phyloP scores from a whole-genome alignment of 768 basidiomycete species.

The Holtermannia corniformis region DNA sequence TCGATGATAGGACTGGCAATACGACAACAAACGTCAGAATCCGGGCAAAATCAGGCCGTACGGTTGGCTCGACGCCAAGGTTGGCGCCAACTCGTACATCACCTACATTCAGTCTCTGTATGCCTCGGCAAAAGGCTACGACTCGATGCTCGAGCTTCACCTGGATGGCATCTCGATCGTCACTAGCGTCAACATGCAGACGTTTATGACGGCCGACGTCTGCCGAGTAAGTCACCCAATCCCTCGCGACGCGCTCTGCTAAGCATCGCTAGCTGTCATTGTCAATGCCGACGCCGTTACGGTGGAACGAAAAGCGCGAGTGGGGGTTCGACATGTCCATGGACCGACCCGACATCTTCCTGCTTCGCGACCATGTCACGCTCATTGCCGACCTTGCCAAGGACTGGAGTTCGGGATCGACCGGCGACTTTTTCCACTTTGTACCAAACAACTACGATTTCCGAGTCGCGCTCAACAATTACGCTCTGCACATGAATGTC shows the following conservation, averaged over 20 bases:
- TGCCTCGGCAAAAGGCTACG: constrained; percentile 62
- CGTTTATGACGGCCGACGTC: constrained; percentile 63
- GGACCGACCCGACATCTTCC: constrained; percentile 60
- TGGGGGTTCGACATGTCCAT: constrained; percentile 72
- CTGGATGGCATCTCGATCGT: constrained; percentile 66
- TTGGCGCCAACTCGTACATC: constrained; percentile 74
- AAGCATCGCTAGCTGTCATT: constrained; percentile 11
- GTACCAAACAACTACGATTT: constrained; percentile 70
- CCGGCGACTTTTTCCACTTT: constrained; percentile 69
- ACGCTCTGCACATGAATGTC: constrained; percentile 66
- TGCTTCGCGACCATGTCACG: constrained; percentile 87
- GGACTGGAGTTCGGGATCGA: constrained; percentile 81
- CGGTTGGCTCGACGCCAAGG: constrained; percentile 58
- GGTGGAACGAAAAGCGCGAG: constrained; percentile 68
- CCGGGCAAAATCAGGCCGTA: constrained; percentile 48
- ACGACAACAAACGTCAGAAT: constrained; percentile 58
- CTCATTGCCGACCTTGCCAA: constrained; percentile 86
- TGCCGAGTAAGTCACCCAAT: constrained; percentile 55
- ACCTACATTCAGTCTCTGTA: constrained; percentile 78
- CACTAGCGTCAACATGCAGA: constrained; percentile 81
- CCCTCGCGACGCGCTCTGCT: constrained; percentile 1
- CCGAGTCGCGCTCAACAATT: constrained; percentile 63
- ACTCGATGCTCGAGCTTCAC: constrained; percentile 68
- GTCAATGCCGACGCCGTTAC: constrained; percentile 62
- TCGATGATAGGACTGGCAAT: constrained; percentile 70